Conservation (phyloP, 2,329 filamentous ascomycete genomes). For the Corynespora cassiicola region DNA sequence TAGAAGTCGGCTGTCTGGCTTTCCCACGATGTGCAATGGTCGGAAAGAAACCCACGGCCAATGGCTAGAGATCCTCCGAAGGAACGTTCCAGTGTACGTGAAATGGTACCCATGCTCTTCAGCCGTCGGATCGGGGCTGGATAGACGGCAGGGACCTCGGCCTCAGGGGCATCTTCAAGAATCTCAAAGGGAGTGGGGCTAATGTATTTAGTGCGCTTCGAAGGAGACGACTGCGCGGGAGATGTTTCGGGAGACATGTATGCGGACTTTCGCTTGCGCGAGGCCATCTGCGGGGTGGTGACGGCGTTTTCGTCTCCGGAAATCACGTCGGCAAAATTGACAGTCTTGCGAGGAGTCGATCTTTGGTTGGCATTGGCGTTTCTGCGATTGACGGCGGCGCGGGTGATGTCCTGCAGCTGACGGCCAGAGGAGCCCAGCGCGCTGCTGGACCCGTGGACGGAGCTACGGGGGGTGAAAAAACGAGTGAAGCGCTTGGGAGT, state of each 20-base stretch:
- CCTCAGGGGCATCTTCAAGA: conserved; percentile 35
- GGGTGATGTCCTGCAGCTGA: conserved; percentile 58
- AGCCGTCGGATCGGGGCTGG: conserved; percentile 47
- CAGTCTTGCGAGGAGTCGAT: conserved; percentile 45
- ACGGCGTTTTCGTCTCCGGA: conserved; percentile 29
- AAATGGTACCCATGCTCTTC: conserved; percentile 37
- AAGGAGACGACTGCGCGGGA: conserved; percentile 50
- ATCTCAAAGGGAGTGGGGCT: conserved; percentile 38
- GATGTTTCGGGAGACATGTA: conserved; percentile 51
- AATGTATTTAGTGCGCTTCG: conserved; percentile 40
- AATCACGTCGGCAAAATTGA: conserved; percentile 44
- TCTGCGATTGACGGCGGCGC: conserved; percentile 50
- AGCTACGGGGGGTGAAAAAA: conserved; percentile 57
- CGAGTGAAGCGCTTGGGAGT: conserved; percentile 59
- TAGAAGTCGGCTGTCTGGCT: conserved; percentile 67
- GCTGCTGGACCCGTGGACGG: conserved; percentile 36
- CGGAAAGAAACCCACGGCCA: conserved; percentile 45
- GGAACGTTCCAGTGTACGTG: conserved; percentile 52
- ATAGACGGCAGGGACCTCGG: conserved; percentile 29
- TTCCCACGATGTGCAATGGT: conserved; percentile 61
- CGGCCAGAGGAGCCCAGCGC: conserved; percentile 48
- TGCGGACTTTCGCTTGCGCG: conserved; percentile 44
- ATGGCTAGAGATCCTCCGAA: conserved; percentile 52
- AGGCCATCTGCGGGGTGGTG: conserved; percentile 38
- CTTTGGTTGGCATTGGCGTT: conserved; percentile 29